Percentiles rank a stretch among this genome's conserved stretches.
Conservation (phyloP, 306 rosid genomes). For the Cucumis melo region DNA sequence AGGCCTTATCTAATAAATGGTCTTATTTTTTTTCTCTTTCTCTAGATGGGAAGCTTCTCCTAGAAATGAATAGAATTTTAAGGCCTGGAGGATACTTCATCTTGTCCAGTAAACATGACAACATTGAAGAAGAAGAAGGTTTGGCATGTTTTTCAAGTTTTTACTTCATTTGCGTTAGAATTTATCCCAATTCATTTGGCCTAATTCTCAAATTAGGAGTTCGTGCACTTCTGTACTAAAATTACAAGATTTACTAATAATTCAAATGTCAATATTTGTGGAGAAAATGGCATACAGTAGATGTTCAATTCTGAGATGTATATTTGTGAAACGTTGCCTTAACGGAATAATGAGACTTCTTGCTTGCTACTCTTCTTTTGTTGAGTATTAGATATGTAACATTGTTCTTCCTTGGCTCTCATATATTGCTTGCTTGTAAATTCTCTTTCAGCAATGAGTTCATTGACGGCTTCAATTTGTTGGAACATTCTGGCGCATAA, state of each 20-base stretch:
- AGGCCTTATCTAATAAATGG: background rate
- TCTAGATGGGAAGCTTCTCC: conserved; percentile 74
- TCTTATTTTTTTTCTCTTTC: background rate
- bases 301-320: background rate
- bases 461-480: conserved; percentile 59
- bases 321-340: background rate
- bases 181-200: background rate
- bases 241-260: background rate
- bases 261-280: background rate
- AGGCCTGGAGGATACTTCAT: conserved; percentile 82
- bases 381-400: background rate
- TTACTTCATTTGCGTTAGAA: background rate
- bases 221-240: background rate
- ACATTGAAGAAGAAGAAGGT: conserved; percentile 91
- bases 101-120: conserved; percentile 66
- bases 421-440: background rate
- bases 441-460: conserved; percentile 60
- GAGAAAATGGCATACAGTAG: background rate
- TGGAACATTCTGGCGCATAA: conserved; percentile 96
- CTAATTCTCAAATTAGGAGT: background rate
- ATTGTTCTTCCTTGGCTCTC: background rate
- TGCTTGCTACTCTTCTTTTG: background rate
- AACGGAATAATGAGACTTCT: background rate
- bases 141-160: conserved; percentile 1
- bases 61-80: conserved; percentile 87